Percentiles rank a stretch among this genome's conserved stretches.
Evolutionary conservation across 2,329 filamentous ascomycete genomes (phyloP).

Genomic region (Claviceps lovelessii): DNA sequence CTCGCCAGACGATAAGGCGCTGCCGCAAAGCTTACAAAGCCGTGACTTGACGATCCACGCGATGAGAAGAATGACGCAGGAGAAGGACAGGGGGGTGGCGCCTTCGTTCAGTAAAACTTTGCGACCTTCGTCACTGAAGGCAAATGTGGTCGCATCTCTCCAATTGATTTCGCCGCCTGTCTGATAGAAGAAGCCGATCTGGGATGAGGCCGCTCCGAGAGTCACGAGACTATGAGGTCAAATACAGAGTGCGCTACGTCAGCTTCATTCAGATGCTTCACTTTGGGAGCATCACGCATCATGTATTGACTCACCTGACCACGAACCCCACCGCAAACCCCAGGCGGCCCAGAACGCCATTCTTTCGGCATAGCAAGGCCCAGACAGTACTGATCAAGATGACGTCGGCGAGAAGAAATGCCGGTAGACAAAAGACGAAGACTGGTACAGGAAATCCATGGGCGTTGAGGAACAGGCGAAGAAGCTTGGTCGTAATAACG

Average conservation of each 20-base stretch:
- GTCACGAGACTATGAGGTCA: constrained; percentile 12
- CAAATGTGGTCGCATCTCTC: constrained; percentile 17
- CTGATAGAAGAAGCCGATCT: constrained; percentile 18
- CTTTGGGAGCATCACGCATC: no score
- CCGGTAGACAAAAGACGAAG: constrained; percentile 19
- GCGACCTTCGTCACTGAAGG: constrained; percentile 16
- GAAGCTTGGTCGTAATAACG: constrained; percentile 14
- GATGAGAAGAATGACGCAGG: constrained; percentile 11
- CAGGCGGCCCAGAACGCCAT: constrained; percentile 10
- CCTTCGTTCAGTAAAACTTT: constrained; percentile 19
- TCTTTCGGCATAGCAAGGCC: constrained; percentile 13
- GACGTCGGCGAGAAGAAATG: constrained; percentile 17
- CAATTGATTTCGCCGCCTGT: constrained; percentile 20
- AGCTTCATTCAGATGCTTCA: not conserved
- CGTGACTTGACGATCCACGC: constrained; percentile 12
- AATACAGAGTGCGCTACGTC: not conserved
- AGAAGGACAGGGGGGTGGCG: constrained; percentile 12
- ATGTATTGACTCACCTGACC: constrained; percentile 13
- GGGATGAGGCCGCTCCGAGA: constrained; percentile 16
- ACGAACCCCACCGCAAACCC: constrained; percentile 11
- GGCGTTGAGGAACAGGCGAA: constrained; percentile 15
- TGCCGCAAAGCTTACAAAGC: constrained; percentile 12
- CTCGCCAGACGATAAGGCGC: constrained; percentile 10
- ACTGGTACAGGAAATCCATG: constrained; percentile 13
- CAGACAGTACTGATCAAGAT: constrained; percentile 13